A percentile compares a stretch with the other conserved stretches of the same genome.
Evolutionary conservation across 2,329 filamentous ascomycete species (phyloP).

Genomic region (Claviceps maximensis): DNA sequence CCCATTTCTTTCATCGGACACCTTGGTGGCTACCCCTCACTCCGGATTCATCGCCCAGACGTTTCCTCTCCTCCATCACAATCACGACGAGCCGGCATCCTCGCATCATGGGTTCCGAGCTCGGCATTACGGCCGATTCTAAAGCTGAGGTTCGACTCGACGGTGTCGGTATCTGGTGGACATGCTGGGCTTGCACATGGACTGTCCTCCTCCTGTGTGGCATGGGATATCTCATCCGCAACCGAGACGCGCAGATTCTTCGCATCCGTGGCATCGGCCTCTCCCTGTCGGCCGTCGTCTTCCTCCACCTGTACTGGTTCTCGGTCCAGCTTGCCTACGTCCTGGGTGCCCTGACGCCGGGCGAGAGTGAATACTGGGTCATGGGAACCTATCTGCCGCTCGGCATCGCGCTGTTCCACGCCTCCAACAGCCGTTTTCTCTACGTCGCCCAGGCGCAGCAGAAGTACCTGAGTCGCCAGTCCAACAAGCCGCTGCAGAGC

Average conservation of each 20-base stretch:
- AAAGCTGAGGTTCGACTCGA: slow-evolving; percentile 12
- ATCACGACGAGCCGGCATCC: background rate
- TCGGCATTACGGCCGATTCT: slow-evolving; percentile 12
- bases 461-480: slow-evolving; percentile 10
- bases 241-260: slow-evolving; percentile 23
- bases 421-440: slow-evolving; percentile 46
- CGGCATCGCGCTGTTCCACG: slow-evolving; percentile 53
- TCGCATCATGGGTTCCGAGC: slow-evolving; percentile 14
- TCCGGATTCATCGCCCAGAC: background rate
- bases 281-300: slow-evolving; percentile 24
- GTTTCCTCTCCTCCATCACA: background rate
- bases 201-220: slow-evolving; percentile 22
- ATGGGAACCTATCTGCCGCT: slow-evolving; percentile 52
- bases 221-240: slow-evolving; percentile 25
- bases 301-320: slow-evolving; percentile 29
- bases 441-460: slow-evolving; percentile 40
- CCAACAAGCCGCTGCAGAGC: slow-evolving; percentile 4
- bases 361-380: slow-evolving; percentile 45
- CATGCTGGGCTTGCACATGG: slow-evolving; percentile 19
- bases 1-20: no score
- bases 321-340: slow-evolving; percentile 25
- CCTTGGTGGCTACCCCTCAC: no score
- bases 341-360: slow-evolving; percentile 26
- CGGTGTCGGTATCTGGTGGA: slow-evolving; percentile 22
- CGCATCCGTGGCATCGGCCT: slow-evolving; percentile 26